Percentiles rank a stretch among this genome's conserved stretches.
Conservation (phyloP, 1,284 basidiomycete species). For the Ustilago lituana region DNA sequence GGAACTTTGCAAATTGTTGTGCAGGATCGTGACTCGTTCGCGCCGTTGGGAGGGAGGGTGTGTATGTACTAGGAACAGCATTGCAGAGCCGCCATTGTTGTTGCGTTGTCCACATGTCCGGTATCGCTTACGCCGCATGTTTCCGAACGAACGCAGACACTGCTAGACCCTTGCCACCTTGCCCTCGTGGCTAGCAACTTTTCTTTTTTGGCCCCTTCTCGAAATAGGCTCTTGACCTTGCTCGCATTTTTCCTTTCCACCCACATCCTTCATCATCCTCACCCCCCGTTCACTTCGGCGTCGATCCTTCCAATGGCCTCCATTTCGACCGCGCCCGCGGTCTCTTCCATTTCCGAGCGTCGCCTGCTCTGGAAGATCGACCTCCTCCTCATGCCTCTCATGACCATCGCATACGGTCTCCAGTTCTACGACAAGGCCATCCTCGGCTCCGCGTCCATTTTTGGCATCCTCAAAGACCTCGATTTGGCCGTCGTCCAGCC, state of each 20-base stretch:
- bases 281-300: too few species aligned
- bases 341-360: constrained; percentile 28
- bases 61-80: too few species aligned
- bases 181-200: constrained; percentile 1
- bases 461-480: constrained; percentile 70
- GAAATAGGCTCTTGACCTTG: not conserved
- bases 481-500: constrained; percentile 56
- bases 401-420: constrained; percentile 70
- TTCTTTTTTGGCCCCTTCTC: not conserved
- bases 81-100: too few species aligned
- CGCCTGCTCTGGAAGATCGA: constrained; percentile 51
- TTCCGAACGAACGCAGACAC: not conserved
- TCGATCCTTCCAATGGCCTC: constrained; percentile 7
- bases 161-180: constrained; percentile 4
- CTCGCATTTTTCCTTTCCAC: not conserved
- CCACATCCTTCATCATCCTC: too few species aligned
- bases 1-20: too few species aligned
- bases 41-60: too few species aligned
- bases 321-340: not conserved
- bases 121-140: constrained; percentile 1
- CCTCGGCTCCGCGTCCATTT: constrained; percentile 70
- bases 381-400: constrained; percentile 68
- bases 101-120: not conserved
- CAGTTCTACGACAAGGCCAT: constrained; percentile 71
- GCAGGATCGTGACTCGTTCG: too few species aligned